Percentiles rank a stretch among this genome's conserved stretches.
Evolutionary conservation across 1,284 basidiomycete genomes (phyloP).

Genomic region (Ceratobasidium sp.): DNA sequence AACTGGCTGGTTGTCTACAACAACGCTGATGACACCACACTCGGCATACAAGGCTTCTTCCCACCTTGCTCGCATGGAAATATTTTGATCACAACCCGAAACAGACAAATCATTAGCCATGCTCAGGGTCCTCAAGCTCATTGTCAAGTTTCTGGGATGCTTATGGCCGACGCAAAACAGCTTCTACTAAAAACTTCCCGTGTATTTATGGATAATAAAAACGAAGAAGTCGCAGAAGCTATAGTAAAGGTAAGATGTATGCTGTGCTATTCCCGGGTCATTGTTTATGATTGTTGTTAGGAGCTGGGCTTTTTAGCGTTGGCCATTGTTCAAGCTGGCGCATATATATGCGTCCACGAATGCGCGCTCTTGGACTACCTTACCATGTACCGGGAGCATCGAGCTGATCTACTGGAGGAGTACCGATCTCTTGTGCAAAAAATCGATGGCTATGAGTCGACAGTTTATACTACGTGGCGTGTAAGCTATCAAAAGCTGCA

Average conservation of each 20-base stretch:
- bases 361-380: too few species aligned
- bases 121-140: not conserved
- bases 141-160: not conserved
- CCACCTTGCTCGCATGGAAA: slow-evolving; percentile 30
- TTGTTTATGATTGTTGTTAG: not conserved
- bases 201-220: not conserved
- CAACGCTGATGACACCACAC: slow-evolving; percentile 7
- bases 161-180: not conserved
- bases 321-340: slow-evolving; percentile 18
- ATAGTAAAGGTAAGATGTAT: not conserved
- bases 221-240: too few species aligned
- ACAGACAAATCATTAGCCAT: not conserved
- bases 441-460: not conserved
- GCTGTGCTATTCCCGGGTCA: not conserved
- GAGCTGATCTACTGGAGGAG: not conserved
- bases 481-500: not conserved
- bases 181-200: not conserved
- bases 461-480: not conserved
- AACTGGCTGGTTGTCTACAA: slow-evolving; percentile 25
- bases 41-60: slow-evolving; percentile 21
- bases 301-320: slow-evolving; percentile 14
- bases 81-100: slow-evolving; percentile 40
- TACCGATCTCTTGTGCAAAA: too few species aligned
- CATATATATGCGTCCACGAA: slow-evolving; percentile 16
- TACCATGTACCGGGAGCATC: not conserved